These are phyloP conservation scores for Wickerhamomyces strasburgensis DNA, from an alignment of 805 yeast species.

Conservation along the genomic window DNA sequence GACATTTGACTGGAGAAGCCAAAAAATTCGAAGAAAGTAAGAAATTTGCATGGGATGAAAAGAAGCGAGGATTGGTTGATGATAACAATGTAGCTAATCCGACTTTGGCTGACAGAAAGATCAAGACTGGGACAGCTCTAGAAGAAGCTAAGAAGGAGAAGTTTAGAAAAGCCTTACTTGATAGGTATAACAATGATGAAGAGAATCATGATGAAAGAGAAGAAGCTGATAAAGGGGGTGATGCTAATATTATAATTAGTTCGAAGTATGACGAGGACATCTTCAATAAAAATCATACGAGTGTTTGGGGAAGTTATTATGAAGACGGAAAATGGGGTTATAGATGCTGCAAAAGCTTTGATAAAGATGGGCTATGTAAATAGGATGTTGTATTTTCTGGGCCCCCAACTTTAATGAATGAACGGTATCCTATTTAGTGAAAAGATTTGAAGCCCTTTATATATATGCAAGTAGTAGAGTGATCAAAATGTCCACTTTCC, in stretches of 20 bases:
- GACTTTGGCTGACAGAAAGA: constrained; percentile 36
- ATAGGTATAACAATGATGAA: constrained; percentile 32
- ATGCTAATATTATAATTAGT: constrained; percentile 6
- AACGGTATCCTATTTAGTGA: too few species aligned
- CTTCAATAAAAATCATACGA: constrained; percentile 33
- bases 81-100: constrained; percentile 39
- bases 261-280: constrained; percentile 35
- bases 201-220: constrained; percentile 2
- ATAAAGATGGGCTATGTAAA: constrained; percentile 30
- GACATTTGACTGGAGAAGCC: constrained; percentile 54
- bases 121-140: constrained; percentile 30
- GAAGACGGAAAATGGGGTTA: constrained; percentile 40
- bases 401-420: too few species aligned
- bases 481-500: too few species aligned
- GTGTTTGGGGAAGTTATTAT: constrained; percentile 43
- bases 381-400: too few species aligned
- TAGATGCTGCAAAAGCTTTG: constrained; percentile 34
- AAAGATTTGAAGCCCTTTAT: too few species aligned
- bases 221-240: not conserved
- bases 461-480: too few species aligned
- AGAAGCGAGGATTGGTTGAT: constrained; percentile 26
- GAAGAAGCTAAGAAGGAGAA: constrained; percentile 25
- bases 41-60: constrained; percentile 43
- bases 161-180: constrained; percentile 29
- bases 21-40: constrained; percentile 44